Conservation (phyloP, 2,329 filamentous ascomycete genomes). For the Fusarium irregulare region DNA sequence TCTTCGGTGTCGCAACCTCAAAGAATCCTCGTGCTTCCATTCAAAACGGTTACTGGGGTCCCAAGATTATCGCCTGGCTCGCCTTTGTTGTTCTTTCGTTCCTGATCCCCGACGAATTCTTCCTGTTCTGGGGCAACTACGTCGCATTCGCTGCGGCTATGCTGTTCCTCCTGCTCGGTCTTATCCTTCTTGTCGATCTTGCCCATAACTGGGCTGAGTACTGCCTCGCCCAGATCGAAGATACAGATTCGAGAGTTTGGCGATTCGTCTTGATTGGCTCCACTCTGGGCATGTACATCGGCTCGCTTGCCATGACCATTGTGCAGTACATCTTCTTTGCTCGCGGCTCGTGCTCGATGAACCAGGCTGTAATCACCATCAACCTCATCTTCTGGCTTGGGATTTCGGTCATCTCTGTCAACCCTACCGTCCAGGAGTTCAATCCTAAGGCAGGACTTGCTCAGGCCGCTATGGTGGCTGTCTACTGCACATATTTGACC, state of each 20-base stretch:
- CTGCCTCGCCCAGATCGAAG: slow-evolving; percentile 92
- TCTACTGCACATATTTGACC: slow-evolving; percentile 98
- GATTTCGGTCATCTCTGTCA: slow-evolving; percentile 86
- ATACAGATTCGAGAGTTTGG: slow-evolving; percentile 86
- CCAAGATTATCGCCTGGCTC: slow-evolving; percentile 92
- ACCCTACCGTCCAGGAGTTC: slow-evolving; percentile 88
- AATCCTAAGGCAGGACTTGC: slow-evolving; percentile 95
- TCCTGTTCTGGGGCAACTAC: slow-evolving; percentile 96
- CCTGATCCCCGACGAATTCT: slow-evolving; percentile 94
- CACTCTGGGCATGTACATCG: slow-evolving; percentile 92
- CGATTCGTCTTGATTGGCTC: slow-evolving; percentile 88
- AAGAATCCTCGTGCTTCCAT: slow-evolving; percentile 88
- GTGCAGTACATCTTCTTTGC: slow-evolving; percentile 99
- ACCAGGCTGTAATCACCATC: slow-evolving; percentile 94
- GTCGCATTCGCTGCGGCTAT: slow-evolving; percentile 89
- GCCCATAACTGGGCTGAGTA: slow-evolving; percentile 98
- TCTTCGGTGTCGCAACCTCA: slow-evolving; percentile 87
- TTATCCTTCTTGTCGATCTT: slow-evolving; percentile 92
- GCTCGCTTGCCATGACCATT: slow-evolving; percentile 91
- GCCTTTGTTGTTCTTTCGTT: slow-evolving; percentile 90
- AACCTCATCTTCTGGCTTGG: slow-evolving; percentile 87
- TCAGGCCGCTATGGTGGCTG: slow-evolving; percentile 96
- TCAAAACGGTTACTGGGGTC: slow-evolving; percentile 99
- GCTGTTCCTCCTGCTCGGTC: slow-evolving; percentile 90
- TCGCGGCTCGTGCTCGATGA: slow-evolving; percentile 84